These are phyloP conservation scores for Aspergillus sp. DNA, from an alignment of 2,329 filamentous ascomycete genomes.

Conservation along the genomic window DNA sequence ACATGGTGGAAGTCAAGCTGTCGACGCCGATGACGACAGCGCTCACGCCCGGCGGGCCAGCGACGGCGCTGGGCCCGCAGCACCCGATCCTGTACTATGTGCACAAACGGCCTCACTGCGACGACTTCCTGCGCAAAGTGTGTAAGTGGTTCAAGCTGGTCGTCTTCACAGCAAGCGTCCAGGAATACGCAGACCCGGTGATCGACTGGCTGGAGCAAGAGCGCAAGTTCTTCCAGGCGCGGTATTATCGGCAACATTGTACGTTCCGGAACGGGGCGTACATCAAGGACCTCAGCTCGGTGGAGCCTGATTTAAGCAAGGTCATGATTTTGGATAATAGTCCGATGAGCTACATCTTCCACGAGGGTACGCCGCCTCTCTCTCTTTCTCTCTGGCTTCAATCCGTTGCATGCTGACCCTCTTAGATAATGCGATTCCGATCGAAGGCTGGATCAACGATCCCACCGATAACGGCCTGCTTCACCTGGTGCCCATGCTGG, in stretches of 20 bases:
- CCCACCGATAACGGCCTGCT: slow-evolving; percentile 93
- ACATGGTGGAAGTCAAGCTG: slow-evolving; percentile 97
- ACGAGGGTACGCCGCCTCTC: slow-evolving; percentile 61
- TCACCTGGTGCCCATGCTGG: slow-evolving; percentile 82
- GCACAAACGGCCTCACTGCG: slow-evolving; percentile 92
- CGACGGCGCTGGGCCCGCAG: slow-evolving; percentile 64
- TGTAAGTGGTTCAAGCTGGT: slow-evolving; percentile 98
- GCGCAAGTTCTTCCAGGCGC: slow-evolving; percentile 85
- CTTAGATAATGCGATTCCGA: slow-evolving; percentile 93
- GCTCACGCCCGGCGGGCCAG: slow-evolving; percentile 43
- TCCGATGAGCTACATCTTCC: slow-evolving; percentile 95
- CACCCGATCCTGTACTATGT: slow-evolving; percentile 98
- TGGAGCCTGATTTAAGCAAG: slow-evolving; percentile 93
- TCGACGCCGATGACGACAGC: slow-evolving; percentile 32
- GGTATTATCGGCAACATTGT: slow-evolving; percentile 96
- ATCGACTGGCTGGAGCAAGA: slow-evolving; percentile 98
- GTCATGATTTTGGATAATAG: slow-evolving; percentile 99
- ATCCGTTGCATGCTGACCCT: slow-evolving; percentile 3
- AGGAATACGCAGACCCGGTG: slow-evolving; percentile 96
- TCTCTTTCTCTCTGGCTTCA: slow-evolving; percentile 2
- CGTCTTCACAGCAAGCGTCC: slow-evolving; percentile 91
- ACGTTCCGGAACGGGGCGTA: slow-evolving; percentile 92
- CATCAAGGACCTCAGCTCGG: slow-evolving; percentile 92
- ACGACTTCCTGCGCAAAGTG: slow-evolving; percentile 89
- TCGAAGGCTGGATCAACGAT: slow-evolving; percentile 98